Evolutionary conservation across 352 stramenopile species (phyloP), one percentile per base, ranked within the genome.

Genomic region (Phytophthora agathidicida): DNA sequence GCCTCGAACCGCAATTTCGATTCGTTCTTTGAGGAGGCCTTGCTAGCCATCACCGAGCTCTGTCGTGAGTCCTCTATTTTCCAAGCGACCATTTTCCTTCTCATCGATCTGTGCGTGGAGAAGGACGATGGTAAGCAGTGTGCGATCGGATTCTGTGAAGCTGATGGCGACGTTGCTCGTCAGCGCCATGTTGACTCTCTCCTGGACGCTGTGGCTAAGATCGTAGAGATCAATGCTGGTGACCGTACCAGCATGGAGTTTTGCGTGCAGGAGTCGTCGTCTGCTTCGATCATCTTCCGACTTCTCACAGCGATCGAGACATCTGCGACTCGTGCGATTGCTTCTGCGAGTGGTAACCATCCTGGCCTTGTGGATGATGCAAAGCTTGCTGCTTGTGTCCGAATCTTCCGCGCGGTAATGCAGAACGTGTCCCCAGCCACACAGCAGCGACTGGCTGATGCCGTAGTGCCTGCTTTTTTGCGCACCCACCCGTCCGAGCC

Each of bases 241-340:
- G 79, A 90, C 31, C 76, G 74, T 24, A 74, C 72, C 41, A 91
- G 75, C 60, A 95, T 95, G 86, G 80, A 93, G 49, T 93, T 93
- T 50, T 93, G 83, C 24, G 79, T 89, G 7, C 64, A 77, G 16
- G 55, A 49, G 22, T 68, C 82, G 27, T 66, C 58, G 3, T 67
- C 45, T 17, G 58, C 50, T n/a, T 75, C 70, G 7, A 83, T 91
- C 38, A 72, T 89, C n/a, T 83, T 93, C 43, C 73, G 68, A 9
- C 50, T 93, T 27, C 73, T 93, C 11, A 70, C 71, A 16, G 77
- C 84, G 3, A 67, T 88, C 7, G 78, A 84, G 22, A 89, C 77
- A 37, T 88, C 78, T 2, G 75, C 79, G n/a, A 54, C 66, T 13
- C 66, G 66, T 22, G 80, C 79, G 2, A 72, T 63, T 5, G 26